Conservation (phyloP, 179 eudicot genomes). For the Silene noctiflora region DNA sequence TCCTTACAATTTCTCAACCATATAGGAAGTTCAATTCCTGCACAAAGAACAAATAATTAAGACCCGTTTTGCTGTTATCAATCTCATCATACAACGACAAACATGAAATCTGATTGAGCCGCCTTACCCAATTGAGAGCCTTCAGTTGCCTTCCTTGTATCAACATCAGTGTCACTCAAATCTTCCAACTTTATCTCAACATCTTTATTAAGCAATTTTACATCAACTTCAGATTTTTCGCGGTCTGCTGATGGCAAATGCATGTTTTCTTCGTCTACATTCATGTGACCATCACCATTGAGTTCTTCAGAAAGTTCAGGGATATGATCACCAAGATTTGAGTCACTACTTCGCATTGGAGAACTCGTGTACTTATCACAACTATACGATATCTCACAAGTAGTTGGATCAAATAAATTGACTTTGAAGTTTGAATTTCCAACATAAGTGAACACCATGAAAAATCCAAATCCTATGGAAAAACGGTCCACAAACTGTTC, state of each 20-base stretch:
- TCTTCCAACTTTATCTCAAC: neutral
- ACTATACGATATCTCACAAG: conserved; percentile 23
- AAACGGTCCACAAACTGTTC: conserved; percentile 19
- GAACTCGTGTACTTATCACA: neutral
- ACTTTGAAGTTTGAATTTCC: conserved; percentile 30
- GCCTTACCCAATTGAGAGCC: neutral
- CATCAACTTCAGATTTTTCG: neutral
- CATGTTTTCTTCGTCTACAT: neutral
- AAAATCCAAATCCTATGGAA: conserved; percentile 17
- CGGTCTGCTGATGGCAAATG: neutral
- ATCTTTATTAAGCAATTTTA: neutral
- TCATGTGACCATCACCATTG: neutral
- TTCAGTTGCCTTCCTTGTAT: neutral
- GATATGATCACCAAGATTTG: neutral
- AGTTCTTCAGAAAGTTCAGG: neutral
- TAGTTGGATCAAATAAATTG: conserved; percentile 22
- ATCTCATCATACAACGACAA: neutral
- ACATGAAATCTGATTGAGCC: neutral
- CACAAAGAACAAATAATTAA: neutral
- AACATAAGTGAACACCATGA: conserved; percentile 22
- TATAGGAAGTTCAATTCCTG: neutral
- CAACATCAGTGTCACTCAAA: neutral
- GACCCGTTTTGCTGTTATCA: neutral
- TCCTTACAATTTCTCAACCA: neutral
- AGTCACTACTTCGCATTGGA: neutral